Base-by-base conservation (phyloP, 768 basidiomycete species). In the Tylopilus intermedius region DNA sequence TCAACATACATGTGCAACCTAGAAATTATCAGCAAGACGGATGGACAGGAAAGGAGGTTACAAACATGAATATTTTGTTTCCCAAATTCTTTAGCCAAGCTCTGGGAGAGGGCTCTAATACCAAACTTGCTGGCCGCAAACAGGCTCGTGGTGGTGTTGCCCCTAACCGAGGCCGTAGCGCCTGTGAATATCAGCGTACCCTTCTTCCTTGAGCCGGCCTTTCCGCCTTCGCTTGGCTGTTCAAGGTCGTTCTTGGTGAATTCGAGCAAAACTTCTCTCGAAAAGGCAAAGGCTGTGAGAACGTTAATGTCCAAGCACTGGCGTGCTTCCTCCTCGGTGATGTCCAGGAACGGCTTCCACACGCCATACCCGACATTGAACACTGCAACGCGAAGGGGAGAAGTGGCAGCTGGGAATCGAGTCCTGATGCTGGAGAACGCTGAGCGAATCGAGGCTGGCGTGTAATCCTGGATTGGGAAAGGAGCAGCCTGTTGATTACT, bases 171-270 rank as follows among this genome's bases (percentile, higher is more conserved):
- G 6, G 87, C 82, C 7, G 88, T 88, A 2, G 87, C 87, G 0
- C 86, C 85, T 0, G 86, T 89, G 62, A 88, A 86, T 13, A 87
- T 76, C 44, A 89, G 66, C 0, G 82, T 78, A 7, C 87, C 88
- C 26, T 76, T 73, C 61, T 79, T 79, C 10, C 83, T 81, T n/a
- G 65, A 66, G n/a, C 69, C 67, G 14, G 60, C 70, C 24, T 57
- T 60, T 24, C 69, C 70, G 1, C 71, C 62, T 45, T 76, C 68
- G n/a, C 73, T 73, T 7, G 78, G 63, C 9, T 75, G 72, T 56
- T 71, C 67, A 8, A 70, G 22, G 1, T 64, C 70, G 57, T 83
- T 84, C 42, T 76, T 73, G 62, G 82, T 82, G 67, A 88, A 81
- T 2, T 76, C 73, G 29, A 80, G 61, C 45, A 88, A 77, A 7